A percentile compares a stretch with the other conserved stretches of the same genome.
Evolutionary conservation across 208 protist genomes (phyloP).

Genomic region (Wallacemonas sp.): DNA sequence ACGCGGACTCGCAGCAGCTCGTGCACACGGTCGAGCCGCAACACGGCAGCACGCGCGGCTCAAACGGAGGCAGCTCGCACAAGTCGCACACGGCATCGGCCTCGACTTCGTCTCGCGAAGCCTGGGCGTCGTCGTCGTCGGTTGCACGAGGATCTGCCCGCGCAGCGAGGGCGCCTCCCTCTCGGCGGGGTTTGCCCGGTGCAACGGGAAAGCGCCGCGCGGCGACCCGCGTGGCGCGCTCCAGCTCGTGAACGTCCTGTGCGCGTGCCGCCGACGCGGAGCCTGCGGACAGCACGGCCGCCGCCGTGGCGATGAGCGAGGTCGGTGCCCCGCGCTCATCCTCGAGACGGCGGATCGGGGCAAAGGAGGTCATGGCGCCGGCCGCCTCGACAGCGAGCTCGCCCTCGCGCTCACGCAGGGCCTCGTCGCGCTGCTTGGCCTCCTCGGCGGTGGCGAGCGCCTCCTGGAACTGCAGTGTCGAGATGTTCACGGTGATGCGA

Average conservation of each 20-base stretch:
- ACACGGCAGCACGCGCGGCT: conserved; percentile 42
- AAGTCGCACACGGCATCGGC: conserved; percentile 57
- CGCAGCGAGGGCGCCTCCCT: no score
- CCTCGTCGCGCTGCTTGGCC: conserved; percentile 34
- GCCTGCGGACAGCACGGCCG: neutral
- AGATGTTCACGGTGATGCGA: conserved; percentile 63
- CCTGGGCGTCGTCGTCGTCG: no score
- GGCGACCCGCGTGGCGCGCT: conserved; percentile 52
- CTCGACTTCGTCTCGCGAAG: no score
- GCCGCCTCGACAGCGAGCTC: conserved; percentile 31
- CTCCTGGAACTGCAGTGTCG: conserved; percentile 60
- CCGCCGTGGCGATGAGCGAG: neutral
- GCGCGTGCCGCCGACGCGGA: neutral
- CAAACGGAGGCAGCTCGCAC: conserved; percentile 59
- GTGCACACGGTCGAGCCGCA: conserved; percentile 61
- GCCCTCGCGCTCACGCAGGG: conserved; percentile 47
- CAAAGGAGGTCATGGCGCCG: neutral
- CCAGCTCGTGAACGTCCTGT: conserved; percentile 38
- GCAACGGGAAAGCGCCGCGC: conserved; percentile 61
- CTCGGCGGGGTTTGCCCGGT: conserved; percentile 29
- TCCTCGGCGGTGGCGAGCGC: conserved; percentile 30
- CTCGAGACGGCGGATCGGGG: neutral
- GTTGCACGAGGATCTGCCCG: no score
- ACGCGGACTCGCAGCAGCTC: conserved; percentile 52
- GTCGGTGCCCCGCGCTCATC: conserved; percentile 2